Evolutionary conservation across 177 flowering plant species (phyloP), one percentile per base, ranked within the genome.

Genomic region (Vitis hybrid): DNA sequence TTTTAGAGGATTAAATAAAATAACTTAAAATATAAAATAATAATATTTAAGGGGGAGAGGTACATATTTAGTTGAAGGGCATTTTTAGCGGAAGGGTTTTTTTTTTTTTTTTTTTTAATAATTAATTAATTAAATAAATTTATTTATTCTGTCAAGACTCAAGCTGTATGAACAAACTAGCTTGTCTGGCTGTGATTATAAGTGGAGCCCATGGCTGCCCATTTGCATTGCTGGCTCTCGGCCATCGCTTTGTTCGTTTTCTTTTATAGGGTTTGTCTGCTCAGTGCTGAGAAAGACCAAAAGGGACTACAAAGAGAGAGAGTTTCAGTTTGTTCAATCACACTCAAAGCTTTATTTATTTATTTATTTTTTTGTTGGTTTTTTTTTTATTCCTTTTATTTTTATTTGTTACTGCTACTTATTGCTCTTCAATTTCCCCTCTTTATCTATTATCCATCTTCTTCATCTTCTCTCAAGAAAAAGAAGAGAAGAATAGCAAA

Each of bases 141-240:
- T 39, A 39, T 39, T 39, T 4, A 39, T 39, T 39, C 7, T 39
- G 45, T 39, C 5, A 39, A 39, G 45, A 39, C 45, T 39, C 45
- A 39, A 39, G 45, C 45, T 39, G 45, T 39, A 4, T 39, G 45
- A 39, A 39, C 45, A 39, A 50, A 63, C 49, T 56, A 53, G 16
- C 29, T 58, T 26, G 14, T 59, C 62, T 39, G 52, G 57, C 67
- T 57, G 9, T 56, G 69, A 68, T 33, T 68, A 60, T 69, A 58
- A 51, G 77, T 80, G 84, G 81, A 76, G 70, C 80, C 86, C 82
- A 77, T 39, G 65, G 66, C 13, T 71, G 72, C 64, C 71, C 75
- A 77, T 66, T 48, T 73, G 75, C 83, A 57, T 73, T 78, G 75
- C 81, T 75, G 83, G 77, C 78, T 29, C 68, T 61, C 33, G 67